Evolutionary conservation across 2,329 filamentous ascomycete species (phyloP).

Genomic region (Scopulariopsis brevicaulis): DNA sequence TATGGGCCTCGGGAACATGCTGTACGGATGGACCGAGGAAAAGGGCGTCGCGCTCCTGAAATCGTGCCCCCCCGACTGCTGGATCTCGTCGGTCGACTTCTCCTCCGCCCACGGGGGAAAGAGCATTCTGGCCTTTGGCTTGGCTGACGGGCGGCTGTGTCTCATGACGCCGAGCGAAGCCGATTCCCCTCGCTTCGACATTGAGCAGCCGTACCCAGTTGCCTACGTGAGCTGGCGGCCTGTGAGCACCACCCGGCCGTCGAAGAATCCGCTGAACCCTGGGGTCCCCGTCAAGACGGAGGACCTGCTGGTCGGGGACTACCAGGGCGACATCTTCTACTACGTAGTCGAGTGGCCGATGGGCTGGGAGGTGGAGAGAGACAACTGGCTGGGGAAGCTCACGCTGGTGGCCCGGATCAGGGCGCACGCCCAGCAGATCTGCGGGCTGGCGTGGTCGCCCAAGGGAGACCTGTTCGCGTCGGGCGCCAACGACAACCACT

Average conservation of each 20-base stretch:
- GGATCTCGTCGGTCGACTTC: constrained; percentile 80
- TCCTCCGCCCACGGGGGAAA: constrained; percentile 67
- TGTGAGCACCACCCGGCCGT: constrained; percentile 37
- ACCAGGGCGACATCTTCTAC: constrained; percentile 72
- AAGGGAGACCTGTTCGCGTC: constrained; percentile 71
- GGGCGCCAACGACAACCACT: constrained; percentile 86
- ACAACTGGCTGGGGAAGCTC: constrained; percentile 68
- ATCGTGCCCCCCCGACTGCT: constrained; percentile 23
- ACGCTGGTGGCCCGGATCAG: constrained; percentile 65
- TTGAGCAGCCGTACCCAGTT: constrained; percentile 59
- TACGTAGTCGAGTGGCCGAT: constrained; percentile 82
- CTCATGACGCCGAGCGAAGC: constrained; percentile 68
- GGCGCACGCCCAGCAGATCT: constrained; percentile 81
- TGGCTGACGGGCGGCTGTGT: constrained; percentile 64
- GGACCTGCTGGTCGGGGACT: constrained; percentile 78
- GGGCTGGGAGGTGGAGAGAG: constrained; percentile 46
- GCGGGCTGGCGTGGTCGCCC: constrained; percentile 78
- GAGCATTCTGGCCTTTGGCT: constrained; percentile 74
- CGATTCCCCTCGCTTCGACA: constrained; percentile 58
- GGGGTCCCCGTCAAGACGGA: constrained; percentile 54
- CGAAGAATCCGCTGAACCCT: constrained; percentile 33
- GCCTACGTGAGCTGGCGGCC: constrained; percentile 78
- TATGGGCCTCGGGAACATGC: constrained; percentile 65
- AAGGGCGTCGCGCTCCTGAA: constrained; percentile 50
- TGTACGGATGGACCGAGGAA: constrained; percentile 84